Conservation (phyloP, 2,329 filamentous ascomycete genomes). For the Escovopsis sp. region DNA sequence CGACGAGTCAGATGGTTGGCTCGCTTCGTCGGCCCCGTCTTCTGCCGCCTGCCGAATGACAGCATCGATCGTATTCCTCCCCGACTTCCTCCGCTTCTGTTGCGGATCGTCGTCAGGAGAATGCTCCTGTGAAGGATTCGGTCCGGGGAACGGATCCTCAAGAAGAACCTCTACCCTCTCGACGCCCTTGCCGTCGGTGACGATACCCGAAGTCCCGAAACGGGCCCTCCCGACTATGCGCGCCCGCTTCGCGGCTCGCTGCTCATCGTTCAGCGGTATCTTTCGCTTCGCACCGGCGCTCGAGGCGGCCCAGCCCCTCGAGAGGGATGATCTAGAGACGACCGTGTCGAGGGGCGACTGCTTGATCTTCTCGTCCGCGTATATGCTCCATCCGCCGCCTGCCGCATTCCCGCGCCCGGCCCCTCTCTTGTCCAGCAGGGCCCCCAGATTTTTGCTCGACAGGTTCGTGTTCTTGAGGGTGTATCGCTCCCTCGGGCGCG, state of each 20-base stretch:
- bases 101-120: no score
- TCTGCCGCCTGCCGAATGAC: constrained; percentile 17
- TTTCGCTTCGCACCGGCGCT: constrained; percentile 16
- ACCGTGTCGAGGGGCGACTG: constrained; percentile 41
- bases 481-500: constrained; percentile 57
- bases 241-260: constrained; percentile 38
- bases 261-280: constrained; percentile 12
- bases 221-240: constrained; percentile 49
- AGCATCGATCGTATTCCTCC: constrained; percentile 22
- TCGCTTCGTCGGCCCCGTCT: constrained; percentile 10
- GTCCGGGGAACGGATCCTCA: constrained; percentile 39
- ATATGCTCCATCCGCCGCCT: constrained; percentile 67
- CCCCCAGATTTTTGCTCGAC: constrained; percentile 54
- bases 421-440: constrained; percentile 55
- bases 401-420: constrained; percentile 55
- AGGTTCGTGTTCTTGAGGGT: constrained; percentile 53
- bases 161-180: constrained; percentile 47
- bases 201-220: constrained; percentile 48
- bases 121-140: background rate
- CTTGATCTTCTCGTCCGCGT: constrained; percentile 46
- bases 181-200: constrained; percentile 44
- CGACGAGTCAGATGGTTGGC: constrained; percentile 9
- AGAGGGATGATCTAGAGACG: constrained; percentile 21
- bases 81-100: constrained; percentile 3
- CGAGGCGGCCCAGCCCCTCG: background rate